phyloP scores from a whole-genome alignment of 495 filamentous ascomycete genomes.

The Neurospora sp. region DNA sequence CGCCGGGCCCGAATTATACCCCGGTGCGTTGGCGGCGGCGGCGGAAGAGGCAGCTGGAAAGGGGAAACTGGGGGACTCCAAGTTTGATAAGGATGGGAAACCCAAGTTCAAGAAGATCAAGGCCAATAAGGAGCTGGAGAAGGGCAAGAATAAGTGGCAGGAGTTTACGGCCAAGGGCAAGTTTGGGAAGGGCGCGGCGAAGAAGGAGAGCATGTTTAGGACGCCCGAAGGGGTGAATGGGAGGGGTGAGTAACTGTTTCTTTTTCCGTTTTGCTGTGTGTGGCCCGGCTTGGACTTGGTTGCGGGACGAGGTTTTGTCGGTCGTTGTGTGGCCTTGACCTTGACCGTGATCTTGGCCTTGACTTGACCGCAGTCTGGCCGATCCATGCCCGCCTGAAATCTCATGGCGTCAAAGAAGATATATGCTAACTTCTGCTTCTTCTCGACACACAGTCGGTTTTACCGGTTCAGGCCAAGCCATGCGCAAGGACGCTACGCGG shows the following conservation, averaged over 20 bases:
- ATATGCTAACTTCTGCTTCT: no score
- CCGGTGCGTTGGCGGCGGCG: background rate
- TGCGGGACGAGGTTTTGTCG: no score
- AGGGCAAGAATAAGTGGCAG: slow-evolving; percentile 89
- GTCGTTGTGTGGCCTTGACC: no score
- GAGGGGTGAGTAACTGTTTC: slow-evolving; percentile 50
- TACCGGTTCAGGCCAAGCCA: slow-evolving; percentile 84
- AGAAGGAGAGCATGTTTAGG: slow-evolving; percentile 97
- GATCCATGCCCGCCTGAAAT: no score
- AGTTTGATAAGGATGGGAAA: slow-evolving; percentile 26
- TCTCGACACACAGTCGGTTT: slow-evolving; percentile 55
- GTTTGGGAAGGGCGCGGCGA: slow-evolving; percentile 25
- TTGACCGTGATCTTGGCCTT: no score
- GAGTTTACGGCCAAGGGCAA: slow-evolving; percentile 73
- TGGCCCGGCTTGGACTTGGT: no score
- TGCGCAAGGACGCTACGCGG: slow-evolving; percentile 82
- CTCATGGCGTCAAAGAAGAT: no score
- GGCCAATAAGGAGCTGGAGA: slow-evolving; percentile 80
- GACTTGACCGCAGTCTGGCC: no score
- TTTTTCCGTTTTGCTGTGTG: no score
- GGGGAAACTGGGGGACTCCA: slow-evolving; percentile 6
- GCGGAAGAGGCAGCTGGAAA: background rate
- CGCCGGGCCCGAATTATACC: slow-evolving; percentile 78
- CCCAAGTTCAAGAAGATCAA: slow-evolving; percentile 65
- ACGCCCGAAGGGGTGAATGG: slow-evolving; percentile 78